phyloP scores from a whole-genome alignment of 2,329 filamentous ascomycete genomes.

The Teratosphaeria viscida region DNA sequence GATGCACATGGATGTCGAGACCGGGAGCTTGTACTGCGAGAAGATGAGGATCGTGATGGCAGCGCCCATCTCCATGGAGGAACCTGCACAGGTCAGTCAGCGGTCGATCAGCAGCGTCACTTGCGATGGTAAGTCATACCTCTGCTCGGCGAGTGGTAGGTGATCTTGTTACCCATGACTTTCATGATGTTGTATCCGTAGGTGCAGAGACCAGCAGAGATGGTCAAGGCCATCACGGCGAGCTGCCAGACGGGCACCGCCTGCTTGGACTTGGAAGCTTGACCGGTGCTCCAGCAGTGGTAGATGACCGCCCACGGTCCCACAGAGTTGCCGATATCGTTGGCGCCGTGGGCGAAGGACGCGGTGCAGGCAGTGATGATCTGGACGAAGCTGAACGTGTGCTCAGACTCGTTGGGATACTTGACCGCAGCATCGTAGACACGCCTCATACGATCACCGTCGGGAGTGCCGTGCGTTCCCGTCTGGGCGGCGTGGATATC shows the following conservation, averaged over 20 bases:
- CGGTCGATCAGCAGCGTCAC: neutral
- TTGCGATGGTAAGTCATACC: conserved; percentile 23
- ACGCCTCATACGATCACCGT: conserved; percentile 57
- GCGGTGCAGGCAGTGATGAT: conserved; percentile 60
- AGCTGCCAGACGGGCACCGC: conserved; percentile 66
- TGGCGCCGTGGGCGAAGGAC: conserved; percentile 61
- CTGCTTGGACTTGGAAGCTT: conserved; percentile 46
- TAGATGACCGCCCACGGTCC: conserved; percentile 55
- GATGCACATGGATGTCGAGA: conserved; percentile 57
- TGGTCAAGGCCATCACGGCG: conserved; percentile 50
- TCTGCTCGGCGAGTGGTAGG: conserved; percentile 47
- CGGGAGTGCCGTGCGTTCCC: conserved; percentile 60
- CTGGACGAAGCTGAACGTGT: conserved; percentile 57
- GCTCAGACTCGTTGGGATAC: conserved; percentile 53
- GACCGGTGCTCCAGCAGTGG: conserved; percentile 46
- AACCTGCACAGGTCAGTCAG: conserved; percentile 13
- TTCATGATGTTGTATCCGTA: conserved; percentile 58
- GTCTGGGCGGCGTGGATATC: conserved; percentile 70
- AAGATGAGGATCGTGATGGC: conserved; percentile 55
- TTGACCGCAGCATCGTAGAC: conserved; percentile 47
- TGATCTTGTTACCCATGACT: conserved; percentile 49
- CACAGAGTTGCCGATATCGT: conserved; percentile 55
- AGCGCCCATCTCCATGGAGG: conserved; percentile 51
- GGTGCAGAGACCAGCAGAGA: conserved; percentile 49
- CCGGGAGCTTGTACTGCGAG: conserved; percentile 50